Evolutionary conservation across 768 basidiomycete genomes (phyloP).

Genomic region (Auricularia sp.): DNA sequence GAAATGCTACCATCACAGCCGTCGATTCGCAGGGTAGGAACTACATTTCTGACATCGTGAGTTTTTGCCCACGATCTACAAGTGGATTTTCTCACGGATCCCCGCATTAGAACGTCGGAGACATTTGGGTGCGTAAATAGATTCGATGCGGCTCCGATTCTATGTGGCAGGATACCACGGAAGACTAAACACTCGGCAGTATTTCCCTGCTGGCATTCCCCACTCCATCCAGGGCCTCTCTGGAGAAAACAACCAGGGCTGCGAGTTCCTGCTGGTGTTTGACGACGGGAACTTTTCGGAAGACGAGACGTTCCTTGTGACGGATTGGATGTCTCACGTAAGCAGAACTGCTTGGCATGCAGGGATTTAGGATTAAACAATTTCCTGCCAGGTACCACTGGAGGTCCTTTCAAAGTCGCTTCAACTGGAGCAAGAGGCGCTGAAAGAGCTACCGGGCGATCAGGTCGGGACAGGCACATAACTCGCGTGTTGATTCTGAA

Average conservation of each 20-base stretch:
- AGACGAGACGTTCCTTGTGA: constrained; percentile 48
- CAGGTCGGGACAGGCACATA: constrained; percentile 29
- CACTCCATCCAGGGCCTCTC: constrained; percentile 39
- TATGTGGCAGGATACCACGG: background rate
- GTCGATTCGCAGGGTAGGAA: constrained; percentile 42
- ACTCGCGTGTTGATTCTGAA: constrained; percentile 20
- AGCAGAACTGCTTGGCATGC: background rate
- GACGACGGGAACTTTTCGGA: constrained; percentile 45
- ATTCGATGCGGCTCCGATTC: background rate
- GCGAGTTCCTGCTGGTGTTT: constrained; percentile 49
- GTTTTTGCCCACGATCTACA: constrained; percentile 10
- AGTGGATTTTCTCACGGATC: constrained; percentile 8
- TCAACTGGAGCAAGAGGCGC: background rate
- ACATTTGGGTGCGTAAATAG: constrained; percentile 33
- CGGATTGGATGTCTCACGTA: constrained; percentile 60
- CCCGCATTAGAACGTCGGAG: constrained; percentile 33
- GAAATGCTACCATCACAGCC: constrained; percentile 38
- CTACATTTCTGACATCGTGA: constrained; percentile 44
- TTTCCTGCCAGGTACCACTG: constrained; percentile 30
- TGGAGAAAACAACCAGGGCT: constrained; percentile 25
- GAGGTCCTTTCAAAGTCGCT: constrained; percentile 45
- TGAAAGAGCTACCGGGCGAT: constrained; percentile 34
- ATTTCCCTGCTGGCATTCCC: constrained; percentile 46
- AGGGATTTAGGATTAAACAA: constrained; percentile 16
- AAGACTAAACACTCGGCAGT: constrained; percentile 14